Base-by-base conservation (phyloP, 371 early-diverging fungal species). In the Mucor indicus region DNA sequence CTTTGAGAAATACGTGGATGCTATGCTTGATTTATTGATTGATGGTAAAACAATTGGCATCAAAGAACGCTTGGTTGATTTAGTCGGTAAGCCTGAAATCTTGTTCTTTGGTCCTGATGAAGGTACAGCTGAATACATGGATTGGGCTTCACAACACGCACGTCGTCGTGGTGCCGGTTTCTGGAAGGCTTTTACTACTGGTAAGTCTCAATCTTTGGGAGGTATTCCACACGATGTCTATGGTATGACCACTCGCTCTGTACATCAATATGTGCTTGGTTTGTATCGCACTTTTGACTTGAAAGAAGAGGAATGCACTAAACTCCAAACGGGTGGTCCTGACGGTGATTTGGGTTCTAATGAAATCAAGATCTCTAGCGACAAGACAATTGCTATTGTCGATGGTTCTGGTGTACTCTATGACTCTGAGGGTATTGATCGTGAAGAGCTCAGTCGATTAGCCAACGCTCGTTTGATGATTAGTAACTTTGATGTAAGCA, bases 181-280 rank as follows among this genome's bases (percentile, higher is more conserved):
- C 90, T 98, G 98, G 98, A 98, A 96, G 78, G 98, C 98, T 16
- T 98, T 98, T 78, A 98, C 98, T 20, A 98, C 98, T 7, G 98
- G 98, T 53, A 98, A 98, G 82, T 83, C 83, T 44, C 98, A 98
- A 77, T 72, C 87, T 1, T 62, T 98, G 56, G 98, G 98, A 51
- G 98, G 98, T 59, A 98, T 98, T 57, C 98, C 98, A 17, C 98
- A 98, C 74, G 98, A 98, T 65, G 68, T 77, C 21, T 98, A 86
- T 70, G 98, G 98, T 53, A 98, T 97, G 98, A 98, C 98, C 23
- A 98, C 98, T 5, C 90, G 96, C 49, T 94, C 95, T 16, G 98
- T 98, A 4, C 98, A 98, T 66, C 98, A 98, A 78, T 98, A 97
- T 62, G 98, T 97, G 13, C 69, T 98, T 41, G 98, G 98, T 52